Base-by-base conservation (phyloP, 2,329 filamentous ascomycete genomes). In the Acarospora socialis region DNA sequence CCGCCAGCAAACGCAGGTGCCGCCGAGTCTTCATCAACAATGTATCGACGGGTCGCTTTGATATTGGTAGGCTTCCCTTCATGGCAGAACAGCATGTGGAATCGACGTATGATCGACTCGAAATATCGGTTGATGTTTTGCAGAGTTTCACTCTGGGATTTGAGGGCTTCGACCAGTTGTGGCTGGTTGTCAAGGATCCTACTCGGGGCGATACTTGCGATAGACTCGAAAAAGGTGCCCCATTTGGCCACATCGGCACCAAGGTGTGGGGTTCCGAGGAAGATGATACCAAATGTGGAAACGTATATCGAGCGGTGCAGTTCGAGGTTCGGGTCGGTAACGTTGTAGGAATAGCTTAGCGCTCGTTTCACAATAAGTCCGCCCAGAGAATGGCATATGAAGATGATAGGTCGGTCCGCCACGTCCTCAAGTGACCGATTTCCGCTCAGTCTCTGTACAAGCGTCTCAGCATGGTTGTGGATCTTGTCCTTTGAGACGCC, bases 111-210 rank as follows among this genome's bases (percentile, higher is more conserved):
- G 17, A 83, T 72, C 31, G 82, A 73, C 12, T 76, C 61, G 43
- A 86, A 86, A 35, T 76, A 66, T 31, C 62, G 70, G 50, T 81
- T 83, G 51, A 86, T 82, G 38, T 77, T 75, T 44, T 78, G 70
- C 4, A 86, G 55, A 0, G 70, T 79, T 53, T 83, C 79, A 36
- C 77, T 83, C 46, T 83, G 74, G 30, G 65, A 70, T 49, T 75
- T 76, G n/a, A 86, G 61, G 2, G 77, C 75, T 46, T 68, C 72
- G 39, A 86, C 61, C 24, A 86, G 61, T 18, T 79, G 65, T 0
- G 71, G 65, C 39, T 81, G 77, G 0, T 69, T 68, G 33, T 81
- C 73, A 43, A 83, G 66, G 30, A 81, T 55, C 42, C 68, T 72
- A 48, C 65, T 73, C 1, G 77, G 77, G 7, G 81, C 32, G 18